Evolutionary conservation across 208 protist genomes (phyloP).

Genomic region (Leishmania turanica): DNA sequence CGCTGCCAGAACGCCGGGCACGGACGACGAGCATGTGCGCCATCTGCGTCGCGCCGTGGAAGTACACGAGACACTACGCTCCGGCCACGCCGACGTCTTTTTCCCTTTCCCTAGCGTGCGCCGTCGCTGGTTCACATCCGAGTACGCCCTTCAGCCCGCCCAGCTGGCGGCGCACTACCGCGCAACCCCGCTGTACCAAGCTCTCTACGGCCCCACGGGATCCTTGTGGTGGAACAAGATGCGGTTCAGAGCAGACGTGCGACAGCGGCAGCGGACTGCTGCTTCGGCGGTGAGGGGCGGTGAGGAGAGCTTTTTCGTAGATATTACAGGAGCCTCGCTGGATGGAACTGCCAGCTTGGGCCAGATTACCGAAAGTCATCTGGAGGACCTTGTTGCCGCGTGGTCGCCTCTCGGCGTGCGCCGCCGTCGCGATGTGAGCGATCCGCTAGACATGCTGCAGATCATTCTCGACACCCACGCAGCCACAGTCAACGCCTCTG

Average conservation of each 20-base stretch:
- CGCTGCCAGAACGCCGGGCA: neutral
- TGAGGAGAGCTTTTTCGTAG: constrained; percentile 5
- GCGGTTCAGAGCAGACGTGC: neutral
- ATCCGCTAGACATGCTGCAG: constrained; percentile 69
- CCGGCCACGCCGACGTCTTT: constrained; percentile 73
- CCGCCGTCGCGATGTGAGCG: constrained; percentile 35
- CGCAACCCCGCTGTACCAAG: constrained; percentile 55
- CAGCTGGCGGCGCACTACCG: constrained; percentile 52
- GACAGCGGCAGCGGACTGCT: neutral
- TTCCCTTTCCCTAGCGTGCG: constrained; percentile 76
- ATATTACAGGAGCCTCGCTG: neutral
- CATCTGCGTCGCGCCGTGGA: constrained; percentile 34
- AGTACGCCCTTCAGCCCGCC: constrained; percentile 57
- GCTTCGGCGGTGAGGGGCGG: neutral
- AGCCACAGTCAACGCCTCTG: neutral
- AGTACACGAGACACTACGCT: constrained; percentile 39
- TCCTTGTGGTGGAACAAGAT: constrained; percentile 17
- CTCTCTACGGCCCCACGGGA: constrained; percentile 35
- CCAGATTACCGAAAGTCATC: neutral
- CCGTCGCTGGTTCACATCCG: constrained; percentile 68
- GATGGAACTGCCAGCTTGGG: neutral
- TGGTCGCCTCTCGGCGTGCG: constrained; percentile 41
- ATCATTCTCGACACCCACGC: constrained; percentile 33
- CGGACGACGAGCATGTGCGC: neutral
- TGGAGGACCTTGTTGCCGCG: constrained; percentile 6